A percentile compares a stretch with the other conserved stretches of the same genome.
Evolutionary conservation across 345 rosid species (phyloP).

Genomic region (Moricandia moricandioides): DNA sequence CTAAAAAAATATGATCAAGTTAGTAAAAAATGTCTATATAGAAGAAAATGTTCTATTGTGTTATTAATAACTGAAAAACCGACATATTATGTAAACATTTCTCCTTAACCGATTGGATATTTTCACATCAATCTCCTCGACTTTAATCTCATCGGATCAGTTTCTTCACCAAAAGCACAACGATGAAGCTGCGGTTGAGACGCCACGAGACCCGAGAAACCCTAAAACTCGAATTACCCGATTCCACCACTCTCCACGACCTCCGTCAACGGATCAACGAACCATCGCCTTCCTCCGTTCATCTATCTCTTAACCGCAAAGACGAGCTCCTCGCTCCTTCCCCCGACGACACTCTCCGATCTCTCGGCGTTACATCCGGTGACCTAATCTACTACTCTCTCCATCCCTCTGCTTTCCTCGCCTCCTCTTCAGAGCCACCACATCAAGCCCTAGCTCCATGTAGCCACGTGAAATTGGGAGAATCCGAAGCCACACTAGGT

Average conservation of each 20-base stretch:
- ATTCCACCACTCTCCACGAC: slow-evolving; percentile 36
- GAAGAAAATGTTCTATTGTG: too few relatives aligned
- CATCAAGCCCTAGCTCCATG: too few relatives aligned
- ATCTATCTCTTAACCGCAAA: slow-evolving; percentile 68
- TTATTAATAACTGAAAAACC: too few relatives aligned
- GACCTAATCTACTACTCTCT: slow-evolving; percentile 22
- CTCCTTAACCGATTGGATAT: too few relatives aligned
- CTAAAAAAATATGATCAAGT: too few relatives aligned
- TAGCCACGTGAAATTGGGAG: too few relatives aligned
- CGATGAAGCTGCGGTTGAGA: slow-evolving; percentile 72
- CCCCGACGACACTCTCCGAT: slow-evolving; percentile 45
- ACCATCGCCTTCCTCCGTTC: slow-evolving; percentile 41
- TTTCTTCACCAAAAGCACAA: not conserved
- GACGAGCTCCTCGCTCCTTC: slow-evolving; percentile 54
- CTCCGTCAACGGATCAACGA: slow-evolving; percentile 44
- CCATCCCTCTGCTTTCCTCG: slow-evolving; percentile 31
- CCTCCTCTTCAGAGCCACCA: not conserved
- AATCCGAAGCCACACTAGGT: too few relatives aligned
- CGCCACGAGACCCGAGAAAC: slow-evolving; percentile 52
- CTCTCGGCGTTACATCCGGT: slow-evolving; percentile 67
- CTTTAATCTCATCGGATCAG: too few relatives aligned
- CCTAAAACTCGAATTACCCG: slow-evolving; percentile 49
- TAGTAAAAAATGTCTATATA: too few relatives aligned
- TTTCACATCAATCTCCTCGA: too few relatives aligned
- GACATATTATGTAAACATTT: too few relatives aligned